Conservation (phyloP, 169 alveolate species). For the Eimeria sp. region DNA sequence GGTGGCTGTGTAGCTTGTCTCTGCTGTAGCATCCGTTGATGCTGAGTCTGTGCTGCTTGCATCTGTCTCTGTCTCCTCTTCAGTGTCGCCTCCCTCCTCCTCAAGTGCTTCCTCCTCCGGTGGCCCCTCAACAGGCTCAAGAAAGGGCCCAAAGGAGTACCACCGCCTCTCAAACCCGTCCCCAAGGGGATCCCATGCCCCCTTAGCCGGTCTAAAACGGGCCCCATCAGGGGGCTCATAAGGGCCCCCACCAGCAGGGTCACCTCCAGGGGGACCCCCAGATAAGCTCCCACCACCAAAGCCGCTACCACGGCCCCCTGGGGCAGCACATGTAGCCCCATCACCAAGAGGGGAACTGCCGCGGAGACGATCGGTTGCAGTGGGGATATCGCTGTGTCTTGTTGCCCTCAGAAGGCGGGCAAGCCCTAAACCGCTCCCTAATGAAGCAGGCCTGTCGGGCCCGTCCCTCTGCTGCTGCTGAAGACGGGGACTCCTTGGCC, state of each 20-base stretch:
- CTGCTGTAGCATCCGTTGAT: constrained; percentile 56
- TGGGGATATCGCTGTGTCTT: background rate
- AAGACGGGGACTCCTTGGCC: constrained; percentile 1
- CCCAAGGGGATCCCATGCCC: constrained; percentile 6
- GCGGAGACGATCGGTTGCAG: background rate
- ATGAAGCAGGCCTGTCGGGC: background rate
- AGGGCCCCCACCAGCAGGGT: background rate
- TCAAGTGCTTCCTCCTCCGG: background rate
- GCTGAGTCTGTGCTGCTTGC: constrained; percentile 71
- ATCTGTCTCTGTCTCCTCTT: constrained; percentile 62
- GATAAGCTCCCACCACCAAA: background rate
- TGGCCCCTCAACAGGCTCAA: constrained; percentile 40
- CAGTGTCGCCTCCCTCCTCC: constrained; percentile 36
- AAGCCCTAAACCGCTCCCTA: background rate
- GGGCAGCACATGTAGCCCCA: background rate
- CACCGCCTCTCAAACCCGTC: constrained; percentile 17
- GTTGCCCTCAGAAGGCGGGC: constrained; percentile 34
- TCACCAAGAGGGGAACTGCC: background rate
- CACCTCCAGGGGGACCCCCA: background rate
- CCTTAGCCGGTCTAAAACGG: background rate
- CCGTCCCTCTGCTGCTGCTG: constrained; percentile 7
- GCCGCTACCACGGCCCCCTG: background rate
- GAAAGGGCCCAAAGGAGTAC: constrained; percentile 50
- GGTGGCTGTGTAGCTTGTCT: constrained; percentile 59
- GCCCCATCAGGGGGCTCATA: background rate